Evolutionary conservation across 1,284 basidiomycete species (phyloP).

Genomic region (Inonotus hispidus): DNA sequence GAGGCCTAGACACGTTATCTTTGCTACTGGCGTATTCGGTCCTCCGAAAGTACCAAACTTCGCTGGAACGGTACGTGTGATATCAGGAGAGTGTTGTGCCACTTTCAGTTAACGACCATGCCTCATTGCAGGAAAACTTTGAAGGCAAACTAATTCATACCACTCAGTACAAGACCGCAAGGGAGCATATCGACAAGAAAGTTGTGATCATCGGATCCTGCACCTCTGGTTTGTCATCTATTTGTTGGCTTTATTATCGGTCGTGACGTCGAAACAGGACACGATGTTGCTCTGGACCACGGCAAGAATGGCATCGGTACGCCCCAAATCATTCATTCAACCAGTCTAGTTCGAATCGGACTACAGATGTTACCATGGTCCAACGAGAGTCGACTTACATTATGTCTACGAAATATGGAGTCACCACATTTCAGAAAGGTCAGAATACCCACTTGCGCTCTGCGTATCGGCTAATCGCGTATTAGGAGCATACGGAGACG

Average conservation of each 20-base stretch:
- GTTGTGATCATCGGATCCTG: slow-evolving; percentile 57
- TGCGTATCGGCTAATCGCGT: neutral
- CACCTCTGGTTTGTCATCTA: slow-evolving; percentile 41
- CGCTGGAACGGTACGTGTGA: slow-evolving; percentile 10
- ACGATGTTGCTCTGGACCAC: slow-evolving; percentile 33
- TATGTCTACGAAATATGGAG: slow-evolving; percentile 32
- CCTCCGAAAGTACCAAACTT: slow-evolving; percentile 27
- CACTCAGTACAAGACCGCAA: slow-evolving; percentile 40
- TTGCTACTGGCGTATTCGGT: slow-evolving; percentile 34
- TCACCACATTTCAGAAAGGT: slow-evolving; percentile 21
- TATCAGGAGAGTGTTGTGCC: neutral
- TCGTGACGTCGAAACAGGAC: slow-evolving; percentile 7
- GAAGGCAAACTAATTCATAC: slow-evolving; percentile 55
- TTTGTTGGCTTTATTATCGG: neutral
- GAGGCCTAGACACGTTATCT: slow-evolving; percentile 26
- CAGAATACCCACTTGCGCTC: neutral
- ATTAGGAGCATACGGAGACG: slow-evolving; percentile 39
- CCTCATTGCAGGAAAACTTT: slow-evolving; percentile 49
- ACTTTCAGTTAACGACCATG: neutral
- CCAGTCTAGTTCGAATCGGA: no score
- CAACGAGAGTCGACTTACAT: slow-evolving; percentile 38
- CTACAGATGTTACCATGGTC: slow-evolving; percentile 21
- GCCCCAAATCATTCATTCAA: neutral
- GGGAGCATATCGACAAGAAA: slow-evolving; percentile 50
- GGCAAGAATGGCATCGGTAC: slow-evolving; percentile 29